Percentiles rank a stretch among this genome's conserved stretches.
Conservation (phyloP, 352 stramenopile genomes). For the Peronospora farinosa region DNA sequence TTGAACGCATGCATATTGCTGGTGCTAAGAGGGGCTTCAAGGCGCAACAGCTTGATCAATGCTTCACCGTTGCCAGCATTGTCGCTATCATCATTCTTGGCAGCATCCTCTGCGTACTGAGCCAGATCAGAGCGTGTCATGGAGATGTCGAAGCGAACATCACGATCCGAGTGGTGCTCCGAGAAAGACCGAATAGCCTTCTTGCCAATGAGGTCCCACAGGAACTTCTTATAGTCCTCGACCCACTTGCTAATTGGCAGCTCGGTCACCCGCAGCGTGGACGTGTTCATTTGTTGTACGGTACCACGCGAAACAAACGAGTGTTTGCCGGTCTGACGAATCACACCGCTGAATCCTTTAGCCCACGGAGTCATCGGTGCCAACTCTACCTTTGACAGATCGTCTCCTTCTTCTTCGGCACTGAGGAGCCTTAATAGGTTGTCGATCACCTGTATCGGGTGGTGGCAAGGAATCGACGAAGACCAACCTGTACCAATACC, state of each 20-base stretch:
- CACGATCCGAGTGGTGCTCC: conserved; percentile 95
- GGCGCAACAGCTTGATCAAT: conserved; percentile 90
- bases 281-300: conserved; percentile 80
- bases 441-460: conserved; percentile 94
- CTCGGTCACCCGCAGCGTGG: conserved; percentile 94
- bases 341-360: conserved; percentile 91
- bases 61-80: conserved; percentile 31
- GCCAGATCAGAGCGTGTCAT: conserved; percentile 78
- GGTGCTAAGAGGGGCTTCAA: conserved; percentile 90
- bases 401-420: conserved; percentile 40
- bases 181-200: conserved; percentile 87
- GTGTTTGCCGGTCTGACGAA: conserved; percentile 63
- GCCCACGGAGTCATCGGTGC: conserved; percentile 91
- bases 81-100: conserved; percentile 14
- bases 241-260: conserved; percentile 96
- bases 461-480: conserved; percentile 92
- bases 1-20: conserved; percentile 99
- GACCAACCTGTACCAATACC: conserved; percentile 99
- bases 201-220: conserved; percentile 90
- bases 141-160: conserved; percentile 77
- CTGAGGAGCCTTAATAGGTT: conserved; percentile 87
- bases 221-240: conserved; percentile 97
- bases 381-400: conserved; percentile 28
- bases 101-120: conserved; percentile 46
- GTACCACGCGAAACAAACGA: conserved; percentile 71